Evolutionary conservation across 2,329 filamentous ascomycete genomes (phyloP), one percentile per base, ranked within the genome.

Genomic region (Fonsecaea monophora): DNA sequence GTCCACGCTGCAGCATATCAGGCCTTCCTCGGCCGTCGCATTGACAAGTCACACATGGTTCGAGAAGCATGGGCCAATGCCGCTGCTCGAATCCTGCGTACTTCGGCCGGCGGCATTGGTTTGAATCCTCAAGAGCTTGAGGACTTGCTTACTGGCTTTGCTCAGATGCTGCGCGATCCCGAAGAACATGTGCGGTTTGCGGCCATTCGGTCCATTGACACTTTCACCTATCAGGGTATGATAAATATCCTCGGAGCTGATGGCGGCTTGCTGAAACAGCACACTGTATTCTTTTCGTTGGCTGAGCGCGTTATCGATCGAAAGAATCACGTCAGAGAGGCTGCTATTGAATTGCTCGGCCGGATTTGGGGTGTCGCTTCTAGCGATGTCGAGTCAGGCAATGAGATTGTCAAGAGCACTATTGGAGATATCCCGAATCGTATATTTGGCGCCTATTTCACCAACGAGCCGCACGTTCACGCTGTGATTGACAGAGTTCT

Each of bases 291-390:
- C 15, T 88, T 86, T 62, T 92, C 90, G 69, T 85, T 99, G 32
- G 92, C 92, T 34, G 93, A 97, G 75, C 88, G 95, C 70, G 92
- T 92, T 71, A 92, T 94, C 73, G 96, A 99, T 79, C 90, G 90
- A 69, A 94, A 90, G 76, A 87, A 89, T 13, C 83, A 87, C 50
- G 92, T 99, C 10, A 91, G 94, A 65, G 88, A 91, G 45, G 92
- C 94, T 73, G 94, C 92, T 30, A 96, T 97, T 87, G 90, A 89
- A 59, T 84, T 96, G 8, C 82, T 98, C 1, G 92, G 88, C 10
- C 92, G 89, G 68, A 89, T 98, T 34, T 99, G 95, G 95, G 94
- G 92, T n/a, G 94, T 96, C 18, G 94, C 92, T 12, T 88, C 90
- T 18, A 92, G 92, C 18, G 94, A 97, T 73, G 91, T 99, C 73